Base-by-base conservation (phyloP, 805 yeast species). In the Starmerella vitae region DNA sequence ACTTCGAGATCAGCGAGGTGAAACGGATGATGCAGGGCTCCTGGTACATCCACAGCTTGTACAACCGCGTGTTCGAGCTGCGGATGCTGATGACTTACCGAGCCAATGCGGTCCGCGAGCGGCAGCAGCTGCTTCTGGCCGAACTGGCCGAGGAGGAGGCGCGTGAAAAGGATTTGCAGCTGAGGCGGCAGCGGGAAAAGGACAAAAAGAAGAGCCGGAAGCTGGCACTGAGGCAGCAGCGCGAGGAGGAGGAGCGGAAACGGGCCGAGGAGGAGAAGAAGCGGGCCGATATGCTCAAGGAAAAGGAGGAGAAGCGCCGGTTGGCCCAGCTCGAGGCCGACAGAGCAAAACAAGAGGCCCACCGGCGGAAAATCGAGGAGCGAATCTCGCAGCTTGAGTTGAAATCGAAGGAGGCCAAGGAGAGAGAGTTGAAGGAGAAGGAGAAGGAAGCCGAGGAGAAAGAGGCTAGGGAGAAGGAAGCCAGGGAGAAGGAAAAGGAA, bases 51-150 rank as follows among this genome's bases (percentile, higher is more conserved):
- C 84, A 82, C 51, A 67, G 81, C 38, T 79, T 84, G 40, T 81
- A 86, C 1, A 78, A 91, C 4, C 74, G 82, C 38, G 66, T 83
- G 54, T 69, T 86, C 49, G 82, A 80, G 52, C 76, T 73, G 48
- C 70, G 84, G 33, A 70, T 86, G 24, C 65, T 80, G 52, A 72
- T 70, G 22, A 82, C 93, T 0, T 85, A 77, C 54, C 79, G 80
- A 45, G 86, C 78, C 50, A 78, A 74, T 47, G 72, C 79, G 34
- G 86, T 94, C 10, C 83, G 78, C 43, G 91, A 80, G 50, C 58
- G 65, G 10, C 65, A 60, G 51, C 55, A 47, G 49, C 53, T 53
- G 46, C 56, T 62, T 22, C 50, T 62, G 34, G 52, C 51, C 43
- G 64, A 54, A 46, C 53, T 55, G 20, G 62, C 54, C 27, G 61